Evolutionary conservation across 2,329 filamentous ascomycete species (phyloP).

Genomic region (Penicillium sp.): DNA sequence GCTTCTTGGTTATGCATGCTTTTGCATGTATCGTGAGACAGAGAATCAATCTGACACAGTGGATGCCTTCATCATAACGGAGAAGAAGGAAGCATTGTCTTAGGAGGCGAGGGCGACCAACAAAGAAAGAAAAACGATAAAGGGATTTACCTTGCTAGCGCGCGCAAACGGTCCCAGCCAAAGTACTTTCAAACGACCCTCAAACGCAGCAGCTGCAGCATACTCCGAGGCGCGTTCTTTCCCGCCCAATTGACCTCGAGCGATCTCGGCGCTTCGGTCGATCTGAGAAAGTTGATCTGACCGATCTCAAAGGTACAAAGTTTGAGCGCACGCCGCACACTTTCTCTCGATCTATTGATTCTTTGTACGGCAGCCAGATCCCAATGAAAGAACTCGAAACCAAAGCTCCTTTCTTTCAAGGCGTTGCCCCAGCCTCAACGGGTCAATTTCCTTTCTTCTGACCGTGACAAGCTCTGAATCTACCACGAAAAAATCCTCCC

Average conservation of each 20-base stretch:
- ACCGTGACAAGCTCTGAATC: not conserved
- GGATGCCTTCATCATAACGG: not conserved
- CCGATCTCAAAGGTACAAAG: not conserved
- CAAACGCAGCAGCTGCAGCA: slow-evolving; percentile 30
- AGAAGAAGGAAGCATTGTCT: slow-evolving; percentile 1
- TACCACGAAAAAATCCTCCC: not conserved
- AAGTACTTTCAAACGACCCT: slow-evolving; percentile 21
- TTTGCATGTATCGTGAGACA: not conserved
- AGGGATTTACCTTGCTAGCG: slow-evolving; percentile 32
- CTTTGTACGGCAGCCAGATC: not conserved
- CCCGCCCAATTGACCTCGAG: slow-evolving; percentile 8
- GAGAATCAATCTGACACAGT: not conserved
- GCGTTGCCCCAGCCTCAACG: not conserved
- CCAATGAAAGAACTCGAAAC: not conserved
- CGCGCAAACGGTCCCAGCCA: slow-evolving; percentile 27
- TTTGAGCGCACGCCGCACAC: not conserved
- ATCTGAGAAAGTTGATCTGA: slow-evolving; percentile 1
- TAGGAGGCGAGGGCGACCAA: slow-evolving; percentile 14
- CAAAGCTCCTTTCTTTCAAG: not conserved
- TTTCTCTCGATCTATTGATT: not conserved
- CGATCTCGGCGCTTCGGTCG: not conserved
- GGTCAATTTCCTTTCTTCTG: not conserved
- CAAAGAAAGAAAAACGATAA: slow-evolving; percentile 16
- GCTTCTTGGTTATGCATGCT: not conserved
- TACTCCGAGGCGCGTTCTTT: slow-evolving; percentile 31